Conservation (phyloP, 2,329 filamentous ascomycete species). For the Aspergillus sp. region DNA sequence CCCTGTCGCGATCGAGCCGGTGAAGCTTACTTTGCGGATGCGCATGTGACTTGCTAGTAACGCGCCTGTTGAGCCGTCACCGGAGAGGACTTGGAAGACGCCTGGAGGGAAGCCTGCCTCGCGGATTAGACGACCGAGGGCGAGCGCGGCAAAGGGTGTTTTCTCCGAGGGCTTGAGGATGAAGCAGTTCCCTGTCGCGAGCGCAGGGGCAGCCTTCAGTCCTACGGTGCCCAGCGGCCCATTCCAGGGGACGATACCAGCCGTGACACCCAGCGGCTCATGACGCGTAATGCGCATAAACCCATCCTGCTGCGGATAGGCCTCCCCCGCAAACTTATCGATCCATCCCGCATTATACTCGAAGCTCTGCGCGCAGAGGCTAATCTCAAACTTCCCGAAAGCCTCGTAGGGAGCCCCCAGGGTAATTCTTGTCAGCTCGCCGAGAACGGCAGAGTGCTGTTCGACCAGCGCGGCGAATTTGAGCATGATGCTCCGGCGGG, state of each 20-base stretch:
- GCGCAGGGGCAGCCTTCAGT: conserved; percentile 18
- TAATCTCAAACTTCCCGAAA: conserved; percentile 52
- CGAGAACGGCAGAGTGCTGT: conserved; percentile 39
- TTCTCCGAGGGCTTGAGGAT: conserved; percentile 70
- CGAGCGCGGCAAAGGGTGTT: conserved; percentile 56
- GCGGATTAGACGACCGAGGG: conserved; percentile 52
- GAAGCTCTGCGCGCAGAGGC: conserved; percentile 25
- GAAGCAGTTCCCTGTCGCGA: conserved; percentile 69
- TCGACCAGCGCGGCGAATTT: conserved; percentile 53
- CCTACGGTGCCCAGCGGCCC: conserved; percentile 9
- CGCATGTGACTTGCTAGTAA: conserved; percentile 35
- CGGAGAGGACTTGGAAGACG: conserved; percentile 61
- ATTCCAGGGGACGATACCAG: conserved; percentile 27
- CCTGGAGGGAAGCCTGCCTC: conserved; percentile 61
- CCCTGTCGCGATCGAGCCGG: conserved; percentile 36
- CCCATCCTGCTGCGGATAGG: conserved; percentile 26
- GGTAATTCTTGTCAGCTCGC: conserved; percentile 51
- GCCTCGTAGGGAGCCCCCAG: conserved; percentile 48
- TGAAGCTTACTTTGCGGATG: conserved; percentile 41
- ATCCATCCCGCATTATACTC: conserved; percentile 19
- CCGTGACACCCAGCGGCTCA: conserved; percentile 24
- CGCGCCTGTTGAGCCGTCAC: conserved; percentile 64
- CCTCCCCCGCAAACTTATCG: conserved; percentile 25
- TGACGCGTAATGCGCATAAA: conserved; percentile 21
- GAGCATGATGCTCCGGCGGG: conserved; percentile 48